Percentiles rank a stretch among this genome's conserved stretches.
These are phyloP conservation scores for Cucurbita ficifolia DNA, from an alignment of 306 rosid genomes.

Conservation along the genomic window DNA sequence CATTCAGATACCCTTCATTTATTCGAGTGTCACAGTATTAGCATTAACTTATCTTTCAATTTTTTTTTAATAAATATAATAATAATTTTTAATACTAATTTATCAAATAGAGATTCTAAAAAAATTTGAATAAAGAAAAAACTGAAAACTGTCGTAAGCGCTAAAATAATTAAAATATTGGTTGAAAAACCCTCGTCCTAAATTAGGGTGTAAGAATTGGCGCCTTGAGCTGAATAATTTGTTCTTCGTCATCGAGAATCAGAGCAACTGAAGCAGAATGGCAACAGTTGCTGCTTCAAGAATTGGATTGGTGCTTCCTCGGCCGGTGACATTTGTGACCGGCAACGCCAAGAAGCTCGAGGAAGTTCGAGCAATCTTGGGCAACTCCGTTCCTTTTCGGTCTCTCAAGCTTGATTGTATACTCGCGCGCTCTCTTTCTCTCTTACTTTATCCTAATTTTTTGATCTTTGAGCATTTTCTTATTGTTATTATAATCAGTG, in stretches of 20 bases:
- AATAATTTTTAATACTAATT: too few relatives aligned
- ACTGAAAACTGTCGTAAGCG: not conserved
- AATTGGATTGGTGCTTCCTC: constrained; percentile 45
- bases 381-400: constrained; percentile 64
- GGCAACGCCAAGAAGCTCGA: constrained; percentile 98
- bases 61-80: too few relatives aligned
- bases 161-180: not conserved
- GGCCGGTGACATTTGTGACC: constrained; percentile 90
- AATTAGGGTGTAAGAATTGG: not conserved
- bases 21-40: too few relatives aligned
- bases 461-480: not conserved
- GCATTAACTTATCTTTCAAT: too few relatives aligned
- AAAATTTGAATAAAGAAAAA: not conserved
- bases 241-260: not conserved
- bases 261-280: constrained; percentile 19
- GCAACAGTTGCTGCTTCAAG: not conserved
- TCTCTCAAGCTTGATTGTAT: constrained; percentile 86
- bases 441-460: not conserved
- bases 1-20: too few relatives aligned
- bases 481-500: constrained; percentile 25
- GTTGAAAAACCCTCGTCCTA: not conserved
- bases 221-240: not conserved
- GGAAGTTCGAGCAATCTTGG: constrained; percentile 92
- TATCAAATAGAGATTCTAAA: too few relatives aligned
- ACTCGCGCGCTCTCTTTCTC: not conserved